Evolutionary conservation across 2,329 filamentous ascomycete genomes (phyloP), one percentile per base, ranked within the genome.

Genomic region (Monilinia vaccinii-corymbosi): DNA sequence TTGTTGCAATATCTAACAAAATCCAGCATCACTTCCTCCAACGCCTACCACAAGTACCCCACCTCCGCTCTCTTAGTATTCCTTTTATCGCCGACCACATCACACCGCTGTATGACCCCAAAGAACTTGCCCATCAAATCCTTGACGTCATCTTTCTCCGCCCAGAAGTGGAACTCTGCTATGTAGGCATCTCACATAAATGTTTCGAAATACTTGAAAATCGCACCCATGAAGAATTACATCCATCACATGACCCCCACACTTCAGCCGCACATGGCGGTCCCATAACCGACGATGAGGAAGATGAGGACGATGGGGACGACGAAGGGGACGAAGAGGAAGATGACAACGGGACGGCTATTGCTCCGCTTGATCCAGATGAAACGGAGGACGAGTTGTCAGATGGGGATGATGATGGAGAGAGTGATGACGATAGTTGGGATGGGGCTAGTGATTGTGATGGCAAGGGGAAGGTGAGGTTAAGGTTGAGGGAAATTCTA

Each of bases 121-220:
- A 81, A 63, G 89, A 94, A 70, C 77, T 91, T 34, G 89, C 88
- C 0, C 76, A 89, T 63, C 87, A 92, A 69, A 81, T 93, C 50
- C 80, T 91, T 36, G 88, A 93, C 70, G 88, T 92, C 49, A 84
- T 93, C 58, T 85, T 87, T 14, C 77, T 94, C 18, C 81, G 88
- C 5, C 87, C 88, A 0, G 88, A 92, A 66, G 81, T 92, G 31
- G 84, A 87, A 68, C 78, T 94, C 16, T 89, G 85, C 72, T 93
- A 92, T 69, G 80, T 93, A 66, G 90, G 87, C 21, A 82, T 94
- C 58, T 79, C 80, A n/a, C 77, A 77, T 45, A 92, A 91, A 72
- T 94, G 90, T 73, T 94, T 89, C 69, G 89, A 94, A 71, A 87
- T 94, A 36, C 74, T 91, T 9, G 89, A 94, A 71, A 79, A 79